Conservation (phyloP, 2,329 filamentous ascomycete species). For the Diplodia corticola region DNA sequence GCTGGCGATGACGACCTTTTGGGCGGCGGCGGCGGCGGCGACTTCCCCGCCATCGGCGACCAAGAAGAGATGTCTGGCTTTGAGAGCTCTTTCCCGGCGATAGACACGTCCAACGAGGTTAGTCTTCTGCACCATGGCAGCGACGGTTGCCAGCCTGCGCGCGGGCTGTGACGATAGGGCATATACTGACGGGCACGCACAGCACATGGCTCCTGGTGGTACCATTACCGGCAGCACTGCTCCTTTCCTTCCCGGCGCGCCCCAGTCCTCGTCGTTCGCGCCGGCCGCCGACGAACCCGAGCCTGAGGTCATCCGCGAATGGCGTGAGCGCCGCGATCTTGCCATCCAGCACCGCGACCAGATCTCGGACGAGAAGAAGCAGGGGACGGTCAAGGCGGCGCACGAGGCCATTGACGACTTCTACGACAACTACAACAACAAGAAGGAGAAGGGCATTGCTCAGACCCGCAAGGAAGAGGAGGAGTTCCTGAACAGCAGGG, state of each 20-base stretch:
- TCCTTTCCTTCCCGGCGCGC: slow-evolving; percentile 54
- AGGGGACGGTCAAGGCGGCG: slow-evolving; percentile 82
- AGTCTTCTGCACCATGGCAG: neutral
- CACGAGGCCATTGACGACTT: slow-evolving; percentile 97
- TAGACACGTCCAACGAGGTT: slow-evolving; percentile 73
- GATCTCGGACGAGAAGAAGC: slow-evolving; percentile 78
- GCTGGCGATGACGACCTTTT: slow-evolving; percentile 70
- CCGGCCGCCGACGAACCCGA: slow-evolving; percentile 72
- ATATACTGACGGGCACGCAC: slow-evolving; percentile 22
- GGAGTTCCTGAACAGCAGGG: slow-evolving; percentile 81
- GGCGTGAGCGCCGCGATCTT: slow-evolving; percentile 86
- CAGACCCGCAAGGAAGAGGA: slow-evolving; percentile 92
- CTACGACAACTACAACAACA: slow-evolving; percentile 98
- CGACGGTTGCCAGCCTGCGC: neutral
- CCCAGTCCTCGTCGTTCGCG: slow-evolving; percentile 36
- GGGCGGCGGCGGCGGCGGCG: slow-evolving; percentile 56
- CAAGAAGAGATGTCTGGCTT: slow-evolving; percentile 62
- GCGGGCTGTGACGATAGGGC: neutral
- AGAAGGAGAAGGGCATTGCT: slow-evolving; percentile 89
- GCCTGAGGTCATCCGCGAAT: slow-evolving; percentile 82
- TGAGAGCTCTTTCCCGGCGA: slow-evolving; percentile 86
- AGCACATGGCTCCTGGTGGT: slow-evolving; percentile 73
- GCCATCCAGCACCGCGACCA: slow-evolving; percentile 81
- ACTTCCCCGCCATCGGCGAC: slow-evolving; percentile 43
- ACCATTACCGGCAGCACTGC: slow-evolving; percentile 72